Percentiles rank a stretch among this genome's conserved stretches.
Evolutionary conservation across 2,329 filamentous ascomycete genomes (phyloP).

Genomic region (Pseudocercospora crystallina): DNA sequence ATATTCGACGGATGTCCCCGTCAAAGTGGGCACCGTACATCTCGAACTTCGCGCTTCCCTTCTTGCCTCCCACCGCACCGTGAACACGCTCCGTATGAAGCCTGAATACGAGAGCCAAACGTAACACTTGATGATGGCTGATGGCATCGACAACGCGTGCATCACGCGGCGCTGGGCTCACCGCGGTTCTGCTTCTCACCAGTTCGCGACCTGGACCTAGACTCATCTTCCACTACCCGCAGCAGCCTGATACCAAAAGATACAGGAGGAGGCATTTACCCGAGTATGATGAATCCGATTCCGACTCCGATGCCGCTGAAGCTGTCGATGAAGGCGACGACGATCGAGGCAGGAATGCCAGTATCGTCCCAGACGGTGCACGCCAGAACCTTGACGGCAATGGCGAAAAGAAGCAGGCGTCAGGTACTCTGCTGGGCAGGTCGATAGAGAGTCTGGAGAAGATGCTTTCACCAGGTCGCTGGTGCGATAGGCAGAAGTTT

Average conservation of each 20-base stretch:
- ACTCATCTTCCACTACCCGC: slow-evolving; percentile 82
- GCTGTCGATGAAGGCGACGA: slow-evolving; percentile 18
- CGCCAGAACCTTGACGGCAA: slow-evolving; percentile 10
- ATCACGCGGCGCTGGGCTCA: slow-evolving; percentile 37
- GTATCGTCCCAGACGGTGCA: slow-evolving; percentile 13
- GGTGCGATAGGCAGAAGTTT: slow-evolving; percentile 76
- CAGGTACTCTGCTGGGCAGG: slow-evolving; percentile 24
- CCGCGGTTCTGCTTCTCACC: slow-evolving; percentile 74
- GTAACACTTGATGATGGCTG: not conserved
- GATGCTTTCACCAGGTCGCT: slow-evolving; percentile 67
- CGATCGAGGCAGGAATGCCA: not conserved
- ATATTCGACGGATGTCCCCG: too few species aligned
- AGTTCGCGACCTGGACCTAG: slow-evolving; percentile 76
- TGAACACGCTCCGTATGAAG: too few species aligned
- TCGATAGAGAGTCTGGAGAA: slow-evolving; percentile 71
- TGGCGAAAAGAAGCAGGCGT: not conserved
- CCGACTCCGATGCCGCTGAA: slow-evolving; percentile 14
- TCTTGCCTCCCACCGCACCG: too few species aligned
- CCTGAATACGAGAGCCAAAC: too few species aligned
- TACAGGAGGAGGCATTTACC: not conserved
- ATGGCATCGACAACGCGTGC: slow-evolving; percentile 9
- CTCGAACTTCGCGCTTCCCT: too few species aligned
- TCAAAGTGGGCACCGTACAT: too few species aligned
- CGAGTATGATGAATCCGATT: not conserved
- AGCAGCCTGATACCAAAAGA: slow-evolving; percentile 9